Evolutionary conservation across 2,329 filamentous ascomycete genomes (phyloP).

Genomic region (Colletotrichum nymphaeae): DNA sequence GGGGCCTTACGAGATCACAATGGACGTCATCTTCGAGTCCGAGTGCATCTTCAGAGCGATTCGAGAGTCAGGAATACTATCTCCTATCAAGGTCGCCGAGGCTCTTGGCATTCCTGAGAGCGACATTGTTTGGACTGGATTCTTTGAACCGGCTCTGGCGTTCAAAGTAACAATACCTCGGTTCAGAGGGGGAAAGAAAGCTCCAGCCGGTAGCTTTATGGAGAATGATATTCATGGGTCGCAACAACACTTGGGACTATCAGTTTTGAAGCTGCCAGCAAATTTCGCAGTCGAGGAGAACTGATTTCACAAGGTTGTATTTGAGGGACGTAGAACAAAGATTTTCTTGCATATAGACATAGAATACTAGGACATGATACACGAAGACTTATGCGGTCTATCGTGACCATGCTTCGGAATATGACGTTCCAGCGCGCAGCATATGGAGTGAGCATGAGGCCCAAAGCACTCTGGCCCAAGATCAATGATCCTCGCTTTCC

Average conservation of each 20-base stretch:
- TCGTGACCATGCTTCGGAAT: slow-evolving; percentile 16
- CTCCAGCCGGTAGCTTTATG: slow-evolving; percentile 18
- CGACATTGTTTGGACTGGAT: slow-evolving; percentile 51
- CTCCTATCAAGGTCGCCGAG: slow-evolving; percentile 45
- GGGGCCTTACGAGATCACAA: slow-evolving; percentile 62
- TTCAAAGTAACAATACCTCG: slow-evolving; percentile 57
- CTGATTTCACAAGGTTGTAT: background rate
- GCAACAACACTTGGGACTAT: slow-evolving; percentile 22
- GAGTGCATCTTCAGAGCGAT: slow-evolving; percentile 47
- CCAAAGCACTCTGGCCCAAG: slow-evolving; percentile 34
- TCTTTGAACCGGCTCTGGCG: slow-evolving; percentile 57
- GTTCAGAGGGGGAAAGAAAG: slow-evolving; percentile 9
- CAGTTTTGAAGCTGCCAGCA: slow-evolving; percentile 8
- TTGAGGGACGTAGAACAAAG: too few relatives aligned
- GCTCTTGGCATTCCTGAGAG: slow-evolving; percentile 42
- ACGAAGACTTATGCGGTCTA: background rate
- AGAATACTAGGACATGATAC: slow-evolving; percentile 20
- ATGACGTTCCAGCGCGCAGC: slow-evolving; percentile 34
- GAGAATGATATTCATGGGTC: slow-evolving; percentile 26
- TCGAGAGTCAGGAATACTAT: slow-evolving; percentile 49
- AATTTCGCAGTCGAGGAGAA: slow-evolving; percentile 15
- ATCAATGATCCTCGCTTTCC: slow-evolving; percentile 38
- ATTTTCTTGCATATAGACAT: background rate
- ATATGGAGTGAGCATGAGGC: slow-evolving; percentile 32
- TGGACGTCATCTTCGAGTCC: slow-evolving; percentile 61